Percentiles rank a stretch among this genome's conserved stretches.
Conservation (phyloP, 148 eudicot species). For the Silene latifolia region DNA sequence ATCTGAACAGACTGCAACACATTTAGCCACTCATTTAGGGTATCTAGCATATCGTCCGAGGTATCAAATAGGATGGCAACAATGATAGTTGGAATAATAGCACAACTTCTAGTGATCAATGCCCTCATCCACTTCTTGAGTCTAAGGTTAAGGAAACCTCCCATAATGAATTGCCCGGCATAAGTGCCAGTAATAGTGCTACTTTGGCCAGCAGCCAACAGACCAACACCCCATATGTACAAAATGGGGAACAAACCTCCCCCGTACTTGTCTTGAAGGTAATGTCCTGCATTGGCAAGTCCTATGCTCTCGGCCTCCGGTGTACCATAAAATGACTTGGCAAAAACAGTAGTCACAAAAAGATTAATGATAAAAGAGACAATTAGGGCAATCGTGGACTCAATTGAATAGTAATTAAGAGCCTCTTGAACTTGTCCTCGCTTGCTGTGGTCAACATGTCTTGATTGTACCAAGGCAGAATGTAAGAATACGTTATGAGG, state of each 20-base stretch:
- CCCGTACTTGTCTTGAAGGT: conserved; percentile 81
- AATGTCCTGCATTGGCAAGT: conserved; percentile 83
- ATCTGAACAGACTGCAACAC: conserved; percentile 91
- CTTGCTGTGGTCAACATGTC: conserved; percentile 72
- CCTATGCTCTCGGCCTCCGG: conserved; percentile 72
- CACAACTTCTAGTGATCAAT: conserved; percentile 90
- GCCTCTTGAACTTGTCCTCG: conserved; percentile 81
- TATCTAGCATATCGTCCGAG: conserved; percentile 69
- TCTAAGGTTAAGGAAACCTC: conserved; percentile 76
- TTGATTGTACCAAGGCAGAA: conserved; percentile 92
- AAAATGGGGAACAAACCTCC: conserved; percentile 80
- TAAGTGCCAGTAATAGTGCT: conserved; percentile 98
- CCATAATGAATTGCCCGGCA: conserved; percentile 99
- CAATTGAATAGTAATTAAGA: conserved; percentile 79
- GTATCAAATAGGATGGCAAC: conserved; percentile 81
- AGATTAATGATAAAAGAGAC: conserved; percentile 84
- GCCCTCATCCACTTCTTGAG: conserved; percentile 95
- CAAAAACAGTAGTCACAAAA: conserved; percentile 87
- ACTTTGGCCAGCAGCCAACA: conserved; percentile 98
- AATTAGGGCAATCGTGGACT: conserved; percentile 67
- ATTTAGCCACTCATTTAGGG: conserved; percentile 90
- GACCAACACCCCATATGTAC: conserved; percentile 90
- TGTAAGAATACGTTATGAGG: conserved; percentile 97
- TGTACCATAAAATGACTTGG: conserved; percentile 88
- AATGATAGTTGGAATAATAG: conserved; percentile 83